phyloP scores from a whole-genome alignment of 2,329 filamentous ascomycete species.

The Ophiostoma montium region DNA sequence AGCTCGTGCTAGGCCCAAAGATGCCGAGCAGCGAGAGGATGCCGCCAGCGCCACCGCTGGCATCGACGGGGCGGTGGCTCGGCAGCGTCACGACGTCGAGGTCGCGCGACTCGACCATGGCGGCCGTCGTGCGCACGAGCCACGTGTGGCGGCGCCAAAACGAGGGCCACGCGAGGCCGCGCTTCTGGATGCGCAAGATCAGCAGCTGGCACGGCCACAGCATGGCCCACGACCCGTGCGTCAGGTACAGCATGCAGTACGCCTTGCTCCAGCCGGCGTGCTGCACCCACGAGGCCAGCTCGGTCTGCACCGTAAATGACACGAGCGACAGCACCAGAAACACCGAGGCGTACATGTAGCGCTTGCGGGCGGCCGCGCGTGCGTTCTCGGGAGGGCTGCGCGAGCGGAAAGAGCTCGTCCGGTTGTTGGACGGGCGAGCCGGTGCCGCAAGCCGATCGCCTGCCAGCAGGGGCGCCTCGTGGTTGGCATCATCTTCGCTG shows the following conservation, averaged over 20 bases:
- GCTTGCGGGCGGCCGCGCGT: constrained; percentile 50
- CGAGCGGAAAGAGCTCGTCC: constrained; percentile 60
- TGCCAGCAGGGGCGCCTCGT: background rate
- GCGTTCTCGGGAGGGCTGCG: constrained; percentile 54
- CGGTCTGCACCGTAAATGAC: constrained; percentile 86
- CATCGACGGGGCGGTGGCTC: background rate
- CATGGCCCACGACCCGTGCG: constrained; percentile 83
- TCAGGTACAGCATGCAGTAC: constrained; percentile 99
- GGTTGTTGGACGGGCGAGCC: constrained; percentile 17
- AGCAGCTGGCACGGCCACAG: constrained; percentile 78
- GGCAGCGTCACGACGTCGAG: constrained; percentile 32
- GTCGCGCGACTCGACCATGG: constrained; percentile 75
- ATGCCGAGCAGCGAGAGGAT: background rate
- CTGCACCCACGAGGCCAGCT: constrained; percentile 91
- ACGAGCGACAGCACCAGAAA: constrained; percentile 74
- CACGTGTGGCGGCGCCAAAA: constrained; percentile 63
- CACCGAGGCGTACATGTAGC: constrained; percentile 75
- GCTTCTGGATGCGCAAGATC: constrained; percentile 66
- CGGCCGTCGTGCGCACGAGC: constrained; percentile 38
- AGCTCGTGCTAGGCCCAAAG: constrained; percentile 22
- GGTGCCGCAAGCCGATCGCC: background rate
- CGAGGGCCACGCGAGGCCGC: constrained; percentile 60
- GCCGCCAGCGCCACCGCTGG: background rate
- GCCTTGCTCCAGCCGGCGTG: constrained; percentile 92
- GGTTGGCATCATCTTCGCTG: background rate